Conservation (phyloP, 768 basidiomycete genomes). For the Melanogaster broomeanus region DNA sequence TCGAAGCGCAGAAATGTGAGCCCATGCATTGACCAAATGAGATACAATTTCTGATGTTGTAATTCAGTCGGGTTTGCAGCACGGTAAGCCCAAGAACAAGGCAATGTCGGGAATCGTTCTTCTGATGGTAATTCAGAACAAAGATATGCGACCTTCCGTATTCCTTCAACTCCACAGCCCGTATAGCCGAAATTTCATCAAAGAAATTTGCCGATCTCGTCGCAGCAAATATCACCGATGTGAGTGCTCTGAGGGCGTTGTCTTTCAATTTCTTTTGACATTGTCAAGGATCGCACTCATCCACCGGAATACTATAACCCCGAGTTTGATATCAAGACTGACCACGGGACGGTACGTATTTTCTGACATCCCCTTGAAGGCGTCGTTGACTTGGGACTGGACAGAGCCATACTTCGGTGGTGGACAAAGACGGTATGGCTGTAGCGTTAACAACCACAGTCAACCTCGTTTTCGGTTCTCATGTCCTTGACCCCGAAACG, state of each 20-base stretch:
- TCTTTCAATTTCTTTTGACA: conserved; percentile 5
- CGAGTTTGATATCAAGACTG: conserved; percentile 69
- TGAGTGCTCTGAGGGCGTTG: conserved; percentile 38
- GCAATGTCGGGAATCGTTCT: conserved; percentile 6
- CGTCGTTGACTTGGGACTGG: conserved; percentile 3
- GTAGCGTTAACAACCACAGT: conserved; percentile 87
- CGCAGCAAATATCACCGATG: conserved; percentile 78
- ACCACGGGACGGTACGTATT: conserved; percentile 74
- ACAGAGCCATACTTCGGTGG: conserved; percentile 81
- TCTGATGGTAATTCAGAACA: conserved; percentile 52
- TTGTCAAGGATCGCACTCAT: conserved; percentile 74
- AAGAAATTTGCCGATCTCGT: conserved; percentile 68
- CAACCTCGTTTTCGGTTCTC: conserved; percentile 88
- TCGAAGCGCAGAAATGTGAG: conserved; percentile 86
- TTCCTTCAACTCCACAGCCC: conserved; percentile 50
- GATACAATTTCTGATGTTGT: conserved; percentile 4
- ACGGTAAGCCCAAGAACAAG: conserved; percentile 37
- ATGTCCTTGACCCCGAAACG: conserved; percentile 82
- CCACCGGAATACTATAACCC: conserved; percentile 82
- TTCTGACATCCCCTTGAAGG: conserved; percentile 1
- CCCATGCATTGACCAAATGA: conserved; percentile 18
- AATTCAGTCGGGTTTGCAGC: conserved; percentile 64
- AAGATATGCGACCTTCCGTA: conserved; percentile 77
- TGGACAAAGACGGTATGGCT: conserved; percentile 87
- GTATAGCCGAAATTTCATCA: conserved; percentile 65